Evolutionary conservation across 1,284 basidiomycete species (phyloP), one percentile per base, ranked within the genome.

Genomic region (Rhizoctonia solani): DNA sequence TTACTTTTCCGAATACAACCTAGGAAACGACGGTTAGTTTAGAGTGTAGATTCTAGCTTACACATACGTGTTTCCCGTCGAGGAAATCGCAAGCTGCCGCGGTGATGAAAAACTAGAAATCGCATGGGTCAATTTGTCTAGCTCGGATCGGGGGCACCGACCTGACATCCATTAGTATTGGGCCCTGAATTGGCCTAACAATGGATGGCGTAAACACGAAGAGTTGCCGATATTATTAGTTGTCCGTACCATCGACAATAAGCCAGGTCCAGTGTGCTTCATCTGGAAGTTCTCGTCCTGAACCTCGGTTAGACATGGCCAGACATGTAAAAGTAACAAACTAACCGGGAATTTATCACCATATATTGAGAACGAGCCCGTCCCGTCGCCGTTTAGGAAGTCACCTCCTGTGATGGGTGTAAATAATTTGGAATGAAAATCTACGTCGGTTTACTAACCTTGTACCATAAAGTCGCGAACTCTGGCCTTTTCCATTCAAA

Each of bases 61-160:
- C 44, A 21, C 59, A 25, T 37, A 44, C 89, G 76, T 98, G 95
- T 76, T 97, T 98, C 59, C 90, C 90, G 75, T 98, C 93, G 44
- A 98, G 82, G 77, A 98, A 99, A 72, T 94, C 91, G 70, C 94
- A 95, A 68, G 92, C 90, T 14, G 89, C 93, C 0, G 92, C 94
- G 0, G 96, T 99, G 74, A 99, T 90, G 82, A 99, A 99, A 82
- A 99, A 99, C 87, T 97, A 73, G 11, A 27, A n/a, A n/a, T n/a
- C n/a, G 14, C 6, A 4, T 44, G 29, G 52, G 42, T 21, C 54
- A 25, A 58, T 32, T 21, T 29, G 25, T 41, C 34, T 5, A 23
- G 52, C 8, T 11, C 8, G 58, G 32, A 55, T 23, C 29, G 70
- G 39, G n/a, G 16, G 37, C 37, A 68, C 80, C 46, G 71, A 87